A percentile compares a stretch with the other conserved stretches of the same genome.
phyloP scores from a whole-genome alignment of 1,139 yeast genomes.

The Yarrowia galli region DNA sequence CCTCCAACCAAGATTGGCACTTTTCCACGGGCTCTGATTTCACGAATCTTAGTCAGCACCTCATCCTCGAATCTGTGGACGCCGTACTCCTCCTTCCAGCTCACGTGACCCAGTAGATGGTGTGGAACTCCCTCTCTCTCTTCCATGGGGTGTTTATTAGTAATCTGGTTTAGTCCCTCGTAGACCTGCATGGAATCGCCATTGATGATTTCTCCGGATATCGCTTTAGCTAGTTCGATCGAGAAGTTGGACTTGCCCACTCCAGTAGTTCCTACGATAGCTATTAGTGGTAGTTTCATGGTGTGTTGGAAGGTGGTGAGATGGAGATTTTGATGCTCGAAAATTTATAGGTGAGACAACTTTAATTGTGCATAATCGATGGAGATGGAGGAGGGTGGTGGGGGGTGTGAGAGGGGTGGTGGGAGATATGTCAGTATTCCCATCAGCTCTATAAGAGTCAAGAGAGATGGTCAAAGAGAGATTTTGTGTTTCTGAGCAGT shows the following conservation, averaged over 20 bases:
- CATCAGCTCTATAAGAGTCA: too few relatives aligned
- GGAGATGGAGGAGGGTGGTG: background rate
- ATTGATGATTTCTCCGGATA: constrained; percentile 89
- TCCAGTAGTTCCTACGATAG: constrained; percentile 95
- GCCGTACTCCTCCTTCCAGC: constrained; percentile 81
- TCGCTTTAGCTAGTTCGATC: constrained; percentile 76
- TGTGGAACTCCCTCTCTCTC: constrained; percentile 81
- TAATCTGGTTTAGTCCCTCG: constrained; percentile 70
- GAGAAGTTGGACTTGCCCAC: constrained; percentile 94
- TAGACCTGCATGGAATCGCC: constrained; percentile 99
- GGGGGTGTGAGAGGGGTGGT: background rate
- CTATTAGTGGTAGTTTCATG: constrained; percentile 53
- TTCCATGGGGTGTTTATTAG: constrained; percentile 86
- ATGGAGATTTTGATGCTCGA: background rate
- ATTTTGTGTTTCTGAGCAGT: too few relatives aligned
- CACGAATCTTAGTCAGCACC: constrained; percentile 62
- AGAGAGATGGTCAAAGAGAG: too few relatives aligned
- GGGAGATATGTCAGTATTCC: too few relatives aligned
- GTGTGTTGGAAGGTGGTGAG: background rate
- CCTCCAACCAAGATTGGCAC: constrained; percentile 94
- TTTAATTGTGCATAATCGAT: background rate
- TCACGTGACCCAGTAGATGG: constrained; percentile 84
- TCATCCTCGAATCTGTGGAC: constrained; percentile 83
- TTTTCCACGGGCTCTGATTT: constrained; percentile 73
- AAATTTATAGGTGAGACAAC: background rate